Percentiles rank a stretch among this genome's conserved stretches.
phyloP scores from a whole-genome alignment of 768 basidiomycete species.

The Pleurotus tuber-regium region DNA sequence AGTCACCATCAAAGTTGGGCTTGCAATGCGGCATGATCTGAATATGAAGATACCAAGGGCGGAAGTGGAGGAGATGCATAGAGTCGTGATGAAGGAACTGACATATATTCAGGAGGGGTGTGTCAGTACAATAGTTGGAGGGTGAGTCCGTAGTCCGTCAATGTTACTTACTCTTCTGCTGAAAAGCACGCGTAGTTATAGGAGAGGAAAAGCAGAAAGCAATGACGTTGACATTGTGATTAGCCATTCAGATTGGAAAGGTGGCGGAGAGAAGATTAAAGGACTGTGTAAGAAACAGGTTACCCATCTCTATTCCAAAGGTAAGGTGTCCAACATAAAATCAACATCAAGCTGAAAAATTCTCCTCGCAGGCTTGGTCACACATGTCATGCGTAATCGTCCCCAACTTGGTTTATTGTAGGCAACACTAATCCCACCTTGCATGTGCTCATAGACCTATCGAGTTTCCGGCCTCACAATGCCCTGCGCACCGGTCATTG shows the following conservation, averaged over 20 bases:
- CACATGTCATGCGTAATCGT: constrained; percentile 79
- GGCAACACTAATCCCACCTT: background rate
- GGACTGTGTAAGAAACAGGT: constrained; percentile 63
- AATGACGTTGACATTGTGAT: constrained; percentile 92
- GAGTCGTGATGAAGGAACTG: constrained; percentile 65
- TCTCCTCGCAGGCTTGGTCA: constrained; percentile 56
- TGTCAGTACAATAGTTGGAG: constrained; percentile 74
- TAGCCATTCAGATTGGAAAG: constrained; percentile 56
- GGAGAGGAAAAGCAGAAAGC: constrained; percentile 77
- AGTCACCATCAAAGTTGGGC: constrained; percentile 48
- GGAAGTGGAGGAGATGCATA: constrained; percentile 80
- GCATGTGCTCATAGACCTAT: constrained; percentile 44
- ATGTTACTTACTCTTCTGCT: background rate
- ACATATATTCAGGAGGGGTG: constrained; percentile 62
- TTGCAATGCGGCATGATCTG: constrained; percentile 60
- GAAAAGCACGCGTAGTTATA: constrained; percentile 49
- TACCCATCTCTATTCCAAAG: constrained; percentile 50
- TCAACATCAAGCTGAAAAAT: background rate
- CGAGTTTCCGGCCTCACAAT: constrained; percentile 56
- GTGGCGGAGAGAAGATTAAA: constrained; percentile 47
- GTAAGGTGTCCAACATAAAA: constrained; percentile 31
- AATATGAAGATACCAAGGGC: constrained; percentile 53
- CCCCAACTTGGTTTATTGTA: background rate
- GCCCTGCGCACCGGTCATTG: constrained; percentile 57
- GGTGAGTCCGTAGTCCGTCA: constrained; percentile 44